Evolutionary conservation across 1,284 basidiomycete genomes (phyloP), one percentile per base, ranked within the genome.

Genomic region (Rhodotorula sp.): DNA sequence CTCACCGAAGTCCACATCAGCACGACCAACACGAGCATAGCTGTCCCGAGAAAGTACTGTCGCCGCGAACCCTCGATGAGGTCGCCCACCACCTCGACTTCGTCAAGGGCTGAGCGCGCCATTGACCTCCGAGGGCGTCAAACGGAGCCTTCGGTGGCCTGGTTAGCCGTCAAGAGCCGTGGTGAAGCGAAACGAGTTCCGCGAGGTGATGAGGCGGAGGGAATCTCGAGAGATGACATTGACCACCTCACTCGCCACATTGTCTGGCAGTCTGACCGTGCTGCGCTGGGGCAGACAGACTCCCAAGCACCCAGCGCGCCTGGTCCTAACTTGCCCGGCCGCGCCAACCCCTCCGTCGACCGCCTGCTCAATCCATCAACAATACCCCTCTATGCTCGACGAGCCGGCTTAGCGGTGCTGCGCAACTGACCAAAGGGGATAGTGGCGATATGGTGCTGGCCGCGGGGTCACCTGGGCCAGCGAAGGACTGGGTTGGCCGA

Each of bases 21-120:
- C 56, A 94, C 91, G 59, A 95, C 92, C 54, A 88, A 75, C 9
- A 93, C 80, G 30, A 94, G 84, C 36, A 94, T 83, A 48, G 82
- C 80, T 59, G 94, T 86, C 64, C 92, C 92, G 60, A 87, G 77
- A 61, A 85, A 78, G 81, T 91, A 92, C 72, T 89, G 83, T 62
- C 78, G 83, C 39, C 76, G 72, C 24, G 36, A 30, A 19, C 62
- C 32, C n/a, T 67, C 55, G 7, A 57, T 36, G 20, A 39, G 30
- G 24, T 48, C 51, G 24, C 36, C 44, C 2, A 36, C 20, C 30
- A 34, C 39, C 46, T 24, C 56, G 15, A 27, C 55, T 15, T 44
- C 24, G 36, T 30, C 32, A 22, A 46, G 46, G 4, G 29, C 4
- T 19, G 58, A 61, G 8, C 52, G 58, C 32, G 64, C 47, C 53